Conservation (phyloP, 2,329 filamentous ascomycete genomes). For the Botrytis fabae region DNA sequence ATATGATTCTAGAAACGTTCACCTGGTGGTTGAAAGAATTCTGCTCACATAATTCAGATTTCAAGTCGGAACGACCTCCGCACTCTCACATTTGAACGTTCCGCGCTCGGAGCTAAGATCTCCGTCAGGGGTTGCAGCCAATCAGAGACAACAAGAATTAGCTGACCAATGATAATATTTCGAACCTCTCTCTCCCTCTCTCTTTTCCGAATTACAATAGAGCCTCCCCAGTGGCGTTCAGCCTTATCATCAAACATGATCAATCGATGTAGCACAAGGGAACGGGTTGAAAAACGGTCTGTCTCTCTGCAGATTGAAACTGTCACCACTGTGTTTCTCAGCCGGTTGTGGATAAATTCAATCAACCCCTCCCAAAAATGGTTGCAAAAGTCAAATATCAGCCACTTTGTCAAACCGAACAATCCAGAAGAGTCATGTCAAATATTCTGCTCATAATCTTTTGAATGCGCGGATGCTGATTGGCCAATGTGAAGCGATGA, state of each 20-base stretch:
- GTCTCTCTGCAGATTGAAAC: not conserved
- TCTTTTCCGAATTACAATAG: not conserved
- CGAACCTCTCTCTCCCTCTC: not conserved
- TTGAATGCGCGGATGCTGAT: not conserved
- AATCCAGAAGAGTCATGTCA: conserved; percentile 14
- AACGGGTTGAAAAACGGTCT: not conserved
- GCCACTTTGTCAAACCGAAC: conserved; percentile 10
- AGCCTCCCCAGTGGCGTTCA: not conserved
- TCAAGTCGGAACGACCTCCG: not conserved
- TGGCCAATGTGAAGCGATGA: not conserved
- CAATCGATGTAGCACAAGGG: not conserved
- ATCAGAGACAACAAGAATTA: not conserved
- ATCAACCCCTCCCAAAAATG: not conserved
- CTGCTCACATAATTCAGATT: not conserved
- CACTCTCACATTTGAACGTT: not conserved
- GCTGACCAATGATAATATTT: not conserved
- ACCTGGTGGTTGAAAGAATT: not conserved
- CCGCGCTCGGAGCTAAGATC: not conserved
- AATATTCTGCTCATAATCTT: not conserved
- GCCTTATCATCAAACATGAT: not conserved
- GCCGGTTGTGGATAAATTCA: not conserved
- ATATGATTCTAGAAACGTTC: not conserved
- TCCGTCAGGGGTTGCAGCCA: not conserved
- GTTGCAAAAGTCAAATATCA: not conserved
- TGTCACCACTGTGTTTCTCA: not conserved